phyloP scores from a whole-genome alignment of 495 filamentous ascomycete species.

The Penicillium desertorum region DNA sequence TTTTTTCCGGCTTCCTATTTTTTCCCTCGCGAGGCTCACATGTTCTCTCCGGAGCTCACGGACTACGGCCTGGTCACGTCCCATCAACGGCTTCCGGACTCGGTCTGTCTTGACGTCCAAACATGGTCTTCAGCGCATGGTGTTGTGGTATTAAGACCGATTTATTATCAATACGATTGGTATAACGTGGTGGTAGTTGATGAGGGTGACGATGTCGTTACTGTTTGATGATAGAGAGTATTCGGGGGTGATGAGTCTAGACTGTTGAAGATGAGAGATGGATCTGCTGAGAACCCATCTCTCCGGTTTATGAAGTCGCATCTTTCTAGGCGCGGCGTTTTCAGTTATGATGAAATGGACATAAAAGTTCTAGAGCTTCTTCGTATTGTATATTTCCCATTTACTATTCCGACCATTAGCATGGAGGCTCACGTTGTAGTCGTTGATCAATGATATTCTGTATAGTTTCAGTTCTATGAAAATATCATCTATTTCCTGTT shows the following conservation, averaged over 20 bases:
- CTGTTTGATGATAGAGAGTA: slow-evolving; percentile 6
- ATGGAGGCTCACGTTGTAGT: no score
- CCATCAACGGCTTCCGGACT: slow-evolving; percentile 8
- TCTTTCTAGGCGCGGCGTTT: slow-evolving; percentile 33
- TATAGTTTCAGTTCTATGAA: no score
- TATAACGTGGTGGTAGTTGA: slow-evolving; percentile 1
- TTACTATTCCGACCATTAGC: neutral
- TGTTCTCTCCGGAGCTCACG: slow-evolving; percentile 6
- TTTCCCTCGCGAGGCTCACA: slow-evolving; percentile 16
- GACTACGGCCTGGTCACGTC: slow-evolving; percentile 7
- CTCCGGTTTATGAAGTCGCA: slow-evolving; percentile 36
- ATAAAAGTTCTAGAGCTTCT: slow-evolving; percentile 33
- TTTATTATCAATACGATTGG: neutral
- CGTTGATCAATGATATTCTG: no score
- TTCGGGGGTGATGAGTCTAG: slow-evolving; percentile 13
- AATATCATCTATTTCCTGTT: no score
- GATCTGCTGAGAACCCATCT: slow-evolving; percentile 11
- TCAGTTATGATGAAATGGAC: slow-evolving; percentile 44
- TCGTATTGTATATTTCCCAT: slow-evolving; percentile 3
- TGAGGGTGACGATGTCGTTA: neutral
- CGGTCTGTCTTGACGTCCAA: slow-evolving; percentile 4
- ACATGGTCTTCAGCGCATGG: neutral
- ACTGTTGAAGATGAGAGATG: slow-evolving; percentile 20
- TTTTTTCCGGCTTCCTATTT: slow-evolving; percentile 19
- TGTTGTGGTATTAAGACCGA: neutral